Percentiles rank a stretch among this genome's conserved stretches.
These are phyloP conservation scores for Cadophora sp. DNA, from an alignment of 2,329 filamentous ascomycete genomes.

Conservation along the genomic window DNA sequence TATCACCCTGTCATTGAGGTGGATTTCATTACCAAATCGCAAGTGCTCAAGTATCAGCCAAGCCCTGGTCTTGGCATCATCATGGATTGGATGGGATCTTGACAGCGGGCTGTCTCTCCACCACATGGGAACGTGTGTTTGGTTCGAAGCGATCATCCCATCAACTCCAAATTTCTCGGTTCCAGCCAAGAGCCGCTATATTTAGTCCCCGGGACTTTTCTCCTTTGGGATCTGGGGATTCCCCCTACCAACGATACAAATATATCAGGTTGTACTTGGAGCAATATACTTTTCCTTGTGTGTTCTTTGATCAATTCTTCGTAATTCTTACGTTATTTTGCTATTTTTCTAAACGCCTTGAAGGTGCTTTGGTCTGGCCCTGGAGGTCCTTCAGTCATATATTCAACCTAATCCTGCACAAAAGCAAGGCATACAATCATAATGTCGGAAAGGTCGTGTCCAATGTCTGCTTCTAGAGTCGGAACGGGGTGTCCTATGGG, in stretches of 20 bases:
- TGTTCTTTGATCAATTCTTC: too few species aligned
- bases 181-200: slow-evolving; percentile 11
- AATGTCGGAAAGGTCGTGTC: slow-evolving; percentile 37
- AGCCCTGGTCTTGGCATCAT: background rate
- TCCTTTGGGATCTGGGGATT: background rate
- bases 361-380: background rate
- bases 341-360: too few species aligned
- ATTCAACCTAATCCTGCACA: background rate
- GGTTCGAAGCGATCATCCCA: slow-evolving; percentile 6
- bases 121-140: background rate
- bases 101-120: background rate
- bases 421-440: slow-evolving; percentile 21
- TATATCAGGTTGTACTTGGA: slow-evolving; percentile 3
- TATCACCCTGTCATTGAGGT: background rate
- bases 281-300: background rate
- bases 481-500: slow-evolving; percentile 31
- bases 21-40: slow-evolving; percentile 13
- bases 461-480: slow-evolving; percentile 31
- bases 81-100: slow-evolving; percentile 7
- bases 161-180: background rate
- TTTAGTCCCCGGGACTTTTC: slow-evolving; percentile 2
- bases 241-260: background rate
- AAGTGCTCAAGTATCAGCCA: slow-evolving; percentile 8
- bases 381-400: background rate
- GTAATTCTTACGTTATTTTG: too few species aligned